These are phyloP conservation scores for Starmerella cellae DNA, from an alignment of 805 yeast species.

Conservation along the genomic window DNA sequence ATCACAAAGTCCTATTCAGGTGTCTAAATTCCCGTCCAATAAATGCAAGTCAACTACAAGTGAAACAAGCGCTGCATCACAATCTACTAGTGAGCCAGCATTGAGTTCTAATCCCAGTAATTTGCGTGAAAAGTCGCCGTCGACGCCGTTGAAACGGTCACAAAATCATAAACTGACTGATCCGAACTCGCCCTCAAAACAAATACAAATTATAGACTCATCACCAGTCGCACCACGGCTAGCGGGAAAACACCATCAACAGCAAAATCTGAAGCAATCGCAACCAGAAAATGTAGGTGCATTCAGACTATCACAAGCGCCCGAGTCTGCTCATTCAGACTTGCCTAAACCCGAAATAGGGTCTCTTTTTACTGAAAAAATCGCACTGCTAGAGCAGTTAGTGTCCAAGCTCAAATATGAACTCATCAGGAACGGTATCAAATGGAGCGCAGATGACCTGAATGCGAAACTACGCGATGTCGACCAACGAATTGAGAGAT, in stretches of 20 bases:
- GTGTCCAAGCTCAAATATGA: conserved; percentile 4
- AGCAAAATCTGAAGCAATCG: too few species aligned
- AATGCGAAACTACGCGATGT: conserved; percentile 13
- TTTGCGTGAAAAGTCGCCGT: background rate
- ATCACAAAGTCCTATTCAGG: background rate
- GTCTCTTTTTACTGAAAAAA: conserved; percentile 19
- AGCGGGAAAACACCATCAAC: too few species aligned
- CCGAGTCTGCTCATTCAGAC: background rate
- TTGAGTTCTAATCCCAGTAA: background rate
- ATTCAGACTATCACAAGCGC: conserved; percentile 6
- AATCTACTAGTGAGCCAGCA: background rate
- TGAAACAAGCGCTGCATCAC: background rate
- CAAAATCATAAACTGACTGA: background rate
- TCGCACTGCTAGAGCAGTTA: conserved; percentile 20
- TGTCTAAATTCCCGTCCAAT: background rate
- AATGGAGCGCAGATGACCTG: conserved; percentile 4
- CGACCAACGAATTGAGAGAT: conserved; percentile 13
- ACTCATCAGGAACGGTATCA: conserved; percentile 1
- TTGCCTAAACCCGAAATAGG: conserved; percentile 16
- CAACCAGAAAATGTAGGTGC: background rate
- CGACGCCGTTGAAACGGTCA: background rate
- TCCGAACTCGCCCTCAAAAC: background rate
- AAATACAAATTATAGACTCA: background rate
- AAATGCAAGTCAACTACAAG: background rate
- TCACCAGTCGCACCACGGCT: background rate